Percentiles rank a stretch among this genome's conserved stretches.
Evolutionary conservation across 495 filamentous ascomycete genomes (phyloP).

Genomic region (Xanthoparmelia taractica): DNA sequence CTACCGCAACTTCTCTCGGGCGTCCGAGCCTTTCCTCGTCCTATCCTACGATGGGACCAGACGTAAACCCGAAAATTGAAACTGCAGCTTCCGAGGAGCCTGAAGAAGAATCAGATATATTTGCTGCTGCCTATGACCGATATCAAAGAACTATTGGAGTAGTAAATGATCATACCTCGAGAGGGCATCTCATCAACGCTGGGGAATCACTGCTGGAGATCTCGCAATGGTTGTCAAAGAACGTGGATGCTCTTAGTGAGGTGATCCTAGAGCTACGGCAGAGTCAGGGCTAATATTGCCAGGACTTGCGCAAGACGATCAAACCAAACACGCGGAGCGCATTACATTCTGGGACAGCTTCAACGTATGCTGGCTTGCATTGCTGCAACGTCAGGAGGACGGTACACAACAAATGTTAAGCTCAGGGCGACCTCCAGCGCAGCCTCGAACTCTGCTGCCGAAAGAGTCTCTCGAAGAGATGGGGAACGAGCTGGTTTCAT

Average conservation of each 20-base stretch:
- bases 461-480: constrained; percentile 66
- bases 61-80: constrained; percentile 37
- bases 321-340: constrained; percentile 57
- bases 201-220: constrained; percentile 65
- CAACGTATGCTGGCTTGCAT: constrained; percentile 85
- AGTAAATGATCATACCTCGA: constrained; percentile 67
- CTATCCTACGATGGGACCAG: constrained; percentile 46
- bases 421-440: constrained; percentile 49
- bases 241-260: constrained; percentile 80
- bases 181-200: constrained; percentile 65
- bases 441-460: constrained; percentile 57
- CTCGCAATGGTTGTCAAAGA: constrained; percentile 76
- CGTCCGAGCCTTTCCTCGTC: constrained; percentile 44
- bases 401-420: constrained; percentile 53
- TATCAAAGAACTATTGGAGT: constrained; percentile 67
- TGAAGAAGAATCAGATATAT: constrained; percentile 25
- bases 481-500: constrained; percentile 68
- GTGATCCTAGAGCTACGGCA: constrained; percentile 23
- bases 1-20: constrained; percentile 45
- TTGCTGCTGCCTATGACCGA: constrained; percentile 57
- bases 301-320: constrained; percentile 72
- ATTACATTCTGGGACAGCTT: constrained; percentile 88
- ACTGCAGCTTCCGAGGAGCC: constrained; percentile 23
- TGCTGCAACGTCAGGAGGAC: constrained; percentile 82
- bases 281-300: constrained; percentile 26